Conservation (phyloP, 2,329 filamentous ascomycete genomes). For the Westerdykella aurantiaca region DNA sequence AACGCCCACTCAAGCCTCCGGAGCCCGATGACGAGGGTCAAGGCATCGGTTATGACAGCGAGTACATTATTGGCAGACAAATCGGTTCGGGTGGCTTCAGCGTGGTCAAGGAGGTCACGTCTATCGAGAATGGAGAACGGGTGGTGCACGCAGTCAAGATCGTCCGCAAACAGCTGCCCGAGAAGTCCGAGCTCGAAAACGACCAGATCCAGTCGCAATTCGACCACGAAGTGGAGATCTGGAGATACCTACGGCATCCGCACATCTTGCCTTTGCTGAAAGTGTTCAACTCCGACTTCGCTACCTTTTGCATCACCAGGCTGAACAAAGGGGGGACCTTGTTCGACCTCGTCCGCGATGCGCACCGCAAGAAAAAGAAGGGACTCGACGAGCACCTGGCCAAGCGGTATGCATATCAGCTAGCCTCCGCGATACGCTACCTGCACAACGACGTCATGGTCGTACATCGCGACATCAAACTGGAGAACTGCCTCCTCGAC, state of each 20-base stretch:
- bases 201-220: constrained; percentile 62
- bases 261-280: constrained; percentile 58
- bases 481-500: constrained; percentile 63
- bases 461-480: constrained; percentile 63
- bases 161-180: constrained; percentile 54
- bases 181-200: constrained; percentile 55
- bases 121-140: constrained; percentile 50
- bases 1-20: constrained; percentile 35
- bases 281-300: constrained; percentile 61
- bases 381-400: constrained; percentile 50
- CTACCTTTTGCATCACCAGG: constrained; percentile 64
- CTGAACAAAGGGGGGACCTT: constrained; percentile 59
- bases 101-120: constrained; percentile 61
- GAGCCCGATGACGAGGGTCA: constrained; percentile 63
- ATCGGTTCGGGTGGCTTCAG: constrained; percentile 63
- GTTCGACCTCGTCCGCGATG: constrained; percentile 56
- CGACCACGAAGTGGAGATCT: constrained; percentile 63
- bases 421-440: constrained; percentile 60
- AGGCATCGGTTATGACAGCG: constrained; percentile 53
- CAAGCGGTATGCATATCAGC: constrained; percentile 57
- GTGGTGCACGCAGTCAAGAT: constrained; percentile 62
- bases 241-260: constrained; percentile 58
- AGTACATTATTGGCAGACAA: constrained; percentile 62
- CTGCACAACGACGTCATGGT: constrained; percentile 62
- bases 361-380: constrained; percentile 38